A percentile compares a stretch with the other conserved stretches of the same genome.
Conservation (phyloP, 331 rosid species). For the Cydonia oblonga region DNA sequence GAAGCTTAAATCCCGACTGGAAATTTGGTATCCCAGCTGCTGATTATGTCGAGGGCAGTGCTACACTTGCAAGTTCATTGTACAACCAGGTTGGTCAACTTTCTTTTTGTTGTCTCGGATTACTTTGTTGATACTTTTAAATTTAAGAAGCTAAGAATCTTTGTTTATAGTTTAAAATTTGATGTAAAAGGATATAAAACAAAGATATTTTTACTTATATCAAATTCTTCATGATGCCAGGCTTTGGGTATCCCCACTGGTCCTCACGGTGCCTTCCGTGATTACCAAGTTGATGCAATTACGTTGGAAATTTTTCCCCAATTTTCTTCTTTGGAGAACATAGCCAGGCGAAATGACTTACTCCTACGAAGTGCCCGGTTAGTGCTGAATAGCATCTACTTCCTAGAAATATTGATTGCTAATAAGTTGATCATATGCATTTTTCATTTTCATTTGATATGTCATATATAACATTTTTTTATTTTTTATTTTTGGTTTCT, state of each 20-base stretch:
- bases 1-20: constrained; percentile 63
- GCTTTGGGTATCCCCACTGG: constrained; percentile 93
- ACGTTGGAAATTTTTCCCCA: constrained; percentile 72
- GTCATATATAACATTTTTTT: not conserved
- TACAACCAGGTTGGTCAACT: constrained; percentile 58
- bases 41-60: constrained; percentile 78
- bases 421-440: too few relatives aligned
- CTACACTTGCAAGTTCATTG: constrained; percentile 90
- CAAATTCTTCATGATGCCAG: constrained; percentile 29
- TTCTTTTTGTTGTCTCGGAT: not conserved
- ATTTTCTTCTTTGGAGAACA: constrained; percentile 42
- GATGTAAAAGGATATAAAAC: not conserved
- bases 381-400: not conserved
- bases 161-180: not conserved
- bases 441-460: not conserved
- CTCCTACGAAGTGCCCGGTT: constrained; percentile 75
- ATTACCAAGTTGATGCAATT: constrained; percentile 91
- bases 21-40: constrained; percentile 79
- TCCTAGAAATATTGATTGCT: too few relatives aligned
- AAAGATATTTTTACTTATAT: not conserved
- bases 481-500: too few relatives aligned
- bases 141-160: not conserved
- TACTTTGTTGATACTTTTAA: not conserved
- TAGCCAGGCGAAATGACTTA: constrained; percentile 49
- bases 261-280: constrained; percentile 94